Base-by-base conservation (phyloP, 805 yeast species). In the Schwanniomyces pseudopolymorphus region DNA sequence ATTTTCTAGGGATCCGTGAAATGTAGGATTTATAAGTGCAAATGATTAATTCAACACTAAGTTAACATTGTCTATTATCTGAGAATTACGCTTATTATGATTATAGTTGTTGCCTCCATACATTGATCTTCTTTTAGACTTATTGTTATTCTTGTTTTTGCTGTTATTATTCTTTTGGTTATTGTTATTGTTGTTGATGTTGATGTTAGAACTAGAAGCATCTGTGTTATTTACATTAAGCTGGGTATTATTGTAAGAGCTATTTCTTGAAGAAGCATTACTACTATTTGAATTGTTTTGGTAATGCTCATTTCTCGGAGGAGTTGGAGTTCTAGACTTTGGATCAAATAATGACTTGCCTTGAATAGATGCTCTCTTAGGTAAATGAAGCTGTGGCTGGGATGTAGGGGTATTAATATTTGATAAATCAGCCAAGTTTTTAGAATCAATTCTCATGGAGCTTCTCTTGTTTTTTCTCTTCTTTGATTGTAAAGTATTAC, bases 401-500 rank as follows among this genome's bases (percentile, higher is more conserved):
- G 53, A 40, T 17, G 58, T 50, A 20, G 60, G 59, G 27, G 60
- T 55, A 24, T 43, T 49, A 22, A 54, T 44, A 37, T 42, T 37
- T 17, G 55, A 43, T 16, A 55, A 52, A 35, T 57, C 64, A 2
- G 57, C 49, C n/a, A 50, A 57, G 22, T 47, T 49, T 33, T 57
- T 61, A 26, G 59, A 46, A 46, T 66, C 67, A 45, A 65, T 52
- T 46, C 68, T 55, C 44, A 62, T 46, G 2, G 72, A 66, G 45
- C 60, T 66, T 45, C 74, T 59, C 56, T 66, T 69, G 44, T 63
- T 67, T 53, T 60, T 66, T 39, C 69, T 56, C 47, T 59, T 63
- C 49, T 58, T 63, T 16, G 57, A 41, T 33, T 57, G 57, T 14
- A 51, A 45, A 17, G 58, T 49, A 46, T 57, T 59, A 19, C 44